Base-by-base conservation (phyloP, 73 alveolate genomes). In the Effrenium voratum region DNA sequence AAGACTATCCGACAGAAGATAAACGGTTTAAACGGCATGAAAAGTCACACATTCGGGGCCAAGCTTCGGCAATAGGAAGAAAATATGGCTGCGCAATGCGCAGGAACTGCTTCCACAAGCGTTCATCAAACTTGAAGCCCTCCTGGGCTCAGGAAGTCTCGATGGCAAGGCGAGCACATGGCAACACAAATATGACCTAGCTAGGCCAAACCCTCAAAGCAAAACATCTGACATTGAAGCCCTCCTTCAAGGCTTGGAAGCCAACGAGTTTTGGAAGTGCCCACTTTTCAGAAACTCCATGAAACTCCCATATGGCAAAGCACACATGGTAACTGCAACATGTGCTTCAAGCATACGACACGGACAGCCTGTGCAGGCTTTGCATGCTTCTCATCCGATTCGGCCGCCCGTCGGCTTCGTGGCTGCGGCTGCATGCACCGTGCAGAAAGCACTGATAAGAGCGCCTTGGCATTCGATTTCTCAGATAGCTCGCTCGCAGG, bases 41-140 rank as follows among this genome's bases (percentile, higher is more conserved):
- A 2, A n/a, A 34, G 15, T n/a, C 24, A n/a, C n/a, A 73, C n/a
- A 8, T 73, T 73, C 52, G 36, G 45, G 38, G 66, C 91, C 91
- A 32, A 22, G 72, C 76, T 4, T 8, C 6, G 38, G 83, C 36
- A 15, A 90, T 43, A 4, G 97, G 86, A 40, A 90, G 47, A 75
- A 90, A 90, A 45, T 90, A 90, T 34, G 97, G 97, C 87, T 63
- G 84, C 43, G 97, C 97, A 68, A 90, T 90, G 43, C 86, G 73
- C 73, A 90, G 86, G 63, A 90, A 90, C 73, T 90, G 97, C 30
- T 90, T 63, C 97, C 97, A 90, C 8, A 90, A 73, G 2, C 75
- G 68, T 0, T 72, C 82, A 49, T 44, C n/a, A 47, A 90, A 90
- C 44, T 70, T 87, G 30, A 90, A 68, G 36, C 97, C 34, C 41